Base-by-base conservation (phyloP, 2,329 filamentous ascomycete genomes). In the Fusarium sp. region DNA sequence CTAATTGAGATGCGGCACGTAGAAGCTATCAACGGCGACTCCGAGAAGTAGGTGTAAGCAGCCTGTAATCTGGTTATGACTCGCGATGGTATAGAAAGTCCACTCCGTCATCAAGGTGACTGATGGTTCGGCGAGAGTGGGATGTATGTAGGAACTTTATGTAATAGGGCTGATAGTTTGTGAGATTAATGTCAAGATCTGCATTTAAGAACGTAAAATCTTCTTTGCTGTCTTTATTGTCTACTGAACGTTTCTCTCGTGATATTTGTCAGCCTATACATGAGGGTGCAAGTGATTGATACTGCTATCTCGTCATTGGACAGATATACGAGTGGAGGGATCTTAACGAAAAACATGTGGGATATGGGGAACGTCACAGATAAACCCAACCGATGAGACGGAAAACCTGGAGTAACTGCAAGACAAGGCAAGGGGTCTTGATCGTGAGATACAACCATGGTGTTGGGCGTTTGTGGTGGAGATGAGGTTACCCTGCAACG, bases 11-110 rank as follows among this genome's bases (percentile, higher is more conserved):
- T 14, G 25, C 25, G 59, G 37, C 30, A 54, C 30, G 32, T 29
- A 46, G 40, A 32, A 32, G 22, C 32, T 18, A n/a, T 22, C 47
- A 42, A 47, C 69, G 66, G 69, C 48, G 46, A 61, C 55, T 25
- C 69, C 69, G 69, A 70, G 55, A 61, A 51, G 62, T 54, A 61
- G 40, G 20, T 54, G 47, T 40, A 41, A 47, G 67, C 58, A 71
- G 30, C 32, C 34, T 60, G 44, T 46, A 49, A 32, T 27, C 55
- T 45, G 34, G 13, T n/a, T 47, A 24, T 25, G 45, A 32, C 41
- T 53, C 27, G 32, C 37, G 32, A 32, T 37, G 27, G 29, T 41
- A 51, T 25, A 11, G 18, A 20, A 34, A 37, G 34, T 37, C 13
- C 42, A 30, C 8, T 18, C 18, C 18, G 18, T 37, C 12, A 29